Conservation (phyloP, 139 green algal genomes). For the Penium margaritaceum region DNA sequence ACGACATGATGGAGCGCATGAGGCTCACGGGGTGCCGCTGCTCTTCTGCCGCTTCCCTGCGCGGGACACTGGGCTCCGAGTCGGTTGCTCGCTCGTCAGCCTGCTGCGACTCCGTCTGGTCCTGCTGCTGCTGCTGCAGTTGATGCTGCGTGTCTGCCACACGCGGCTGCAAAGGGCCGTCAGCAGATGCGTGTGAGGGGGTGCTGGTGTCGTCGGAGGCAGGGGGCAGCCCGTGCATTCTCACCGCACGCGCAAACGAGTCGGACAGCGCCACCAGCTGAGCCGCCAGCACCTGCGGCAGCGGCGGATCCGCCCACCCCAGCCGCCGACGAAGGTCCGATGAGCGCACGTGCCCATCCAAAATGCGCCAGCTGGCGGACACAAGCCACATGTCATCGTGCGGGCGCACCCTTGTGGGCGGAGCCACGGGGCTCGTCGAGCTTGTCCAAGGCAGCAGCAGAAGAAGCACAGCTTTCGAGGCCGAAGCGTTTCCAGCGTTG, state of each 20-base stretch:
- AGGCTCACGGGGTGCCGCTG: too few species aligned
- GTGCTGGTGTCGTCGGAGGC: background rate
- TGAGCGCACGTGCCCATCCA: constrained; percentile 24
- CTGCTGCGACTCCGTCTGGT: too few species aligned
- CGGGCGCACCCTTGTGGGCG: constrained; percentile 45
- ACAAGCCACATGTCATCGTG: constrained; percentile 55
- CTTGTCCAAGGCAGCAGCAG: constrained; percentile 31
- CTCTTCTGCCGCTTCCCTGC: too few species aligned
- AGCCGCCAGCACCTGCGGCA: constrained; percentile 48
- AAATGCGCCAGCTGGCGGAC: constrained; percentile 49
- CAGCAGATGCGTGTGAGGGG: too few species aligned
- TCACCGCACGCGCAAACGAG: background rate
- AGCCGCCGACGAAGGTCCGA: constrained; percentile 33
- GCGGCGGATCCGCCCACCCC: constrained; percentile 52
- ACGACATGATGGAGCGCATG: constrained; percentile 18
- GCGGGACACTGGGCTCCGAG: too few species aligned
- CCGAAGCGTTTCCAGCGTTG: too few species aligned
- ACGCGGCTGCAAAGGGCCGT: too few species aligned
- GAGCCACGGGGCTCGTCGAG: constrained; percentile 23
- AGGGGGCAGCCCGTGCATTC: background rate
- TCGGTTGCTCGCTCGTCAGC: too few species aligned
- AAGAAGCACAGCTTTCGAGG: too few species aligned
- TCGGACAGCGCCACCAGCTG: constrained; percentile 61
- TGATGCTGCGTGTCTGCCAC: background rate
- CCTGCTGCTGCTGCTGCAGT: background rate